These are phyloP conservation scores for Aspergillus sp. DNA, from an alignment of 2,329 filamentous ascomycete genomes.

Conservation along the genomic window DNA sequence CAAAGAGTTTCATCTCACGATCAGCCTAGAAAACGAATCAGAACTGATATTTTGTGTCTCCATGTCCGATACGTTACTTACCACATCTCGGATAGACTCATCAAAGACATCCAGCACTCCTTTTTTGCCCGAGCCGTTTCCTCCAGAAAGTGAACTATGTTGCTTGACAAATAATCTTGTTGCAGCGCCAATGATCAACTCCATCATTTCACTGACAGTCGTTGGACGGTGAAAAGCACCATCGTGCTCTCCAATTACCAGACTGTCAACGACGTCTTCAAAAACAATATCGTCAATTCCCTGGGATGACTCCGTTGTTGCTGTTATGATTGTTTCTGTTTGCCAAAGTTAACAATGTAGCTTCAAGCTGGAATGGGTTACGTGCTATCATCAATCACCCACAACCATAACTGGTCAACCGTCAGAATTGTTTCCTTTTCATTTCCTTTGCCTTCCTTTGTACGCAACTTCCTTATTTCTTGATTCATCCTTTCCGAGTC, in stretches of 20 bases:
- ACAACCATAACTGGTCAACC: constrained; percentile 16
- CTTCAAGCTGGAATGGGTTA: neutral
- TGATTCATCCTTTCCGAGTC: too few species aligned
- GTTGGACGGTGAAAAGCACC: neutral
- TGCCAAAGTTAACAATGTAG: too few species aligned
- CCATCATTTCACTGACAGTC: constrained; percentile 1
- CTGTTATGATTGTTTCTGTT: constrained; percentile 9
- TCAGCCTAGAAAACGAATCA: too few species aligned
- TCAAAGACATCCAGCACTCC: constrained; percentile 9
- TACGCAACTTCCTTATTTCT: too few species aligned
- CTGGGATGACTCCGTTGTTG: constrained; percentile 3
- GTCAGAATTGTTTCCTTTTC: constrained; percentile 4
- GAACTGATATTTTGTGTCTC: too few species aligned
- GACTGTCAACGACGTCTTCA: neutral
- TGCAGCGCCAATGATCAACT: constrained; percentile 5
- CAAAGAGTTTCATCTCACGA: too few species aligned
- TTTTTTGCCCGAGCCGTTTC: too few species aligned
- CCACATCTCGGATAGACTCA: constrained; percentile 4
- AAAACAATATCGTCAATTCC: constrained; percentile 4
- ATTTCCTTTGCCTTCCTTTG: too few species aligned
- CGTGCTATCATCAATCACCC: constrained; percentile 14
- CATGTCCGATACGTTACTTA: too few species aligned
- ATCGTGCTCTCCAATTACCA: constrained; percentile 1
- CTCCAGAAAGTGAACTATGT: too few species aligned
- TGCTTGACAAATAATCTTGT: neutral